A percentile compares a stretch with the other conserved stretches of the same genome.
phyloP scores from a whole-genome alignment of 768 basidiomycete genomes.

The Xerocomus brunneocitrinus region DNA sequence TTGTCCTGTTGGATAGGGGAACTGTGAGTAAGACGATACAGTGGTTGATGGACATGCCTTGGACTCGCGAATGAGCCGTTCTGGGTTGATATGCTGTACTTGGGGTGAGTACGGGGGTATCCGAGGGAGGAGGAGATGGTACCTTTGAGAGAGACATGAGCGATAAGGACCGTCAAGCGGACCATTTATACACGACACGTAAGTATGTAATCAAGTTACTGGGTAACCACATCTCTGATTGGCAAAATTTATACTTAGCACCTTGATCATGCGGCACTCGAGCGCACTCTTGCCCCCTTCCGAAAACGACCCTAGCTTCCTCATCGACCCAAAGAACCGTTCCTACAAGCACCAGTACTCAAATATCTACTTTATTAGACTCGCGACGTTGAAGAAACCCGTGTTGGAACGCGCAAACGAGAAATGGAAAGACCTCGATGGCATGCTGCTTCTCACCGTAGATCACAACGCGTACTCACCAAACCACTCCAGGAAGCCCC shows the following conservation, averaged over 20 bases:
- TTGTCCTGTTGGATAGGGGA: conserved; percentile 40
- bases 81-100: conserved; percentile 61
- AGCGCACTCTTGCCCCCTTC: conserved; percentile 30
- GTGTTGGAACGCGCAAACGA: conserved; percentile 47
- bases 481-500: conserved; percentile 51
- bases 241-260: not conserved
- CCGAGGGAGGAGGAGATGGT: not conserved
- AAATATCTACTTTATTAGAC: conserved; percentile 64
- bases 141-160: conserved; percentile 63
- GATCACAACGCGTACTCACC: conserved; percentile 4
- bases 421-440: conserved; percentile 47
- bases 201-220: not conserved
- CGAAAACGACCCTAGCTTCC: conserved; percentile 35
- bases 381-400: conserved; percentile 44
- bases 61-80: conserved; percentile 55
- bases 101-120: not conserved
- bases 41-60: conserved; percentile 16
- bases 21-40: not conserved
- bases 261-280: conserved; percentile 18
- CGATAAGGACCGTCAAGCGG: conserved; percentile 6
- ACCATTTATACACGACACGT: not conserved
- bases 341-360: conserved; percentile 69
- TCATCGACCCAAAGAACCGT: conserved; percentile 39
- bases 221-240: not conserved
- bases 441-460: conserved; percentile 23